These are phyloP conservation scores for Yamadazyma dushanensis DNA, from an alignment of 1,139 yeast genomes.

Conservation along the genomic window DNA sequence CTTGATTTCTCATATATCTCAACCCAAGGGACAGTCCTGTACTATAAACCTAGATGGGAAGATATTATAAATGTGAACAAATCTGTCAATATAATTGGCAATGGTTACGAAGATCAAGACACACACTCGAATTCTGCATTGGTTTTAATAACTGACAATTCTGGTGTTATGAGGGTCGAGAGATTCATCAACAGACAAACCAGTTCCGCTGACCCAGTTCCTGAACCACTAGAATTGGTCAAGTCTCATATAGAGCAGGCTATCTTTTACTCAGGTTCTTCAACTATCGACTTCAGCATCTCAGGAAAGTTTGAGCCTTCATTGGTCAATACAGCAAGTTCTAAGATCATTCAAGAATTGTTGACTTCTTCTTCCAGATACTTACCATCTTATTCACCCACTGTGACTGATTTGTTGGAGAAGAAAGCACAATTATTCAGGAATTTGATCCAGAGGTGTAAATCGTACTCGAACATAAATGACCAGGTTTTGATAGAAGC, in stretches of 20 bases:
- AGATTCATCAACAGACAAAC: conserved; percentile 27
- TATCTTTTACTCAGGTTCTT: conserved; percentile 53
- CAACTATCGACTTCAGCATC: conserved; percentile 59
- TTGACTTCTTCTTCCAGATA: conserved; percentile 45
- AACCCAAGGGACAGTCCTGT: conserved; percentile 29
- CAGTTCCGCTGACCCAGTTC: not conserved
- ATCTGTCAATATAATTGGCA: conserved; percentile 58
- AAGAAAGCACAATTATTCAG: conserved; percentile 28
- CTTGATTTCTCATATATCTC: conserved; percentile 43
- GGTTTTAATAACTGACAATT: conserved; percentile 51
- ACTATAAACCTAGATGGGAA: conserved; percentile 71
- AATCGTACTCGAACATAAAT: conserved; percentile 45
- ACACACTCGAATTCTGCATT: conserved; percentile 38
- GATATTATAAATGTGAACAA: conserved; percentile 62
- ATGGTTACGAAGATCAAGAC: conserved; percentile 51
- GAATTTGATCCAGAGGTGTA: conserved; percentile 47
- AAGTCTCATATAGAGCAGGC: conserved; percentile 83
- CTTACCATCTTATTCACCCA: conserved; percentile 30
- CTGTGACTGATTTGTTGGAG: conserved; percentile 25
- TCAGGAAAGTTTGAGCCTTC: conserved; percentile 31
- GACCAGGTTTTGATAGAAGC: conserved; percentile 32
- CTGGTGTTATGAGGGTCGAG: conserved; percentile 68
- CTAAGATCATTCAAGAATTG: conserved; percentile 53
- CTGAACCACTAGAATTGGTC: conserved; percentile 41
- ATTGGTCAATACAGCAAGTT: conserved; percentile 50